Conservation (phyloP, 1,284 basidiomycete genomes). For the Trichosporon ovoides region DNA sequence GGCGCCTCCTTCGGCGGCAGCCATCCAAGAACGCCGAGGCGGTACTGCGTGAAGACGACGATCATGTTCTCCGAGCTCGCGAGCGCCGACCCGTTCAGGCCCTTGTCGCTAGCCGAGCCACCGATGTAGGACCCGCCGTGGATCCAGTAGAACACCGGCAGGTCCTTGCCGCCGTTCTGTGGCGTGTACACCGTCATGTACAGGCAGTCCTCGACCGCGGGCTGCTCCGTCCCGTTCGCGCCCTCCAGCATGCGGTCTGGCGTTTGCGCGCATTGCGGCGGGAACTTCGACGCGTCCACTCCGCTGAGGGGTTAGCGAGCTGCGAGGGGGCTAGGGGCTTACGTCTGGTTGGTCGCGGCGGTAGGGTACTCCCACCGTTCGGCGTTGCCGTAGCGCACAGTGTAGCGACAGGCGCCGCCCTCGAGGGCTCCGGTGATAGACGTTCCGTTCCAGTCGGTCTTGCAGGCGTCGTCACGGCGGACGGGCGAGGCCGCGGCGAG, state of each 20-base stretch:
- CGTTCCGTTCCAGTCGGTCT: slow-evolving; percentile 14
- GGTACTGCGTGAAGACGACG: slow-evolving; percentile 69
- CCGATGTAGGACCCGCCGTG: slow-evolving; percentile 80
- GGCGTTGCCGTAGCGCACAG: slow-evolving; percentile 33
- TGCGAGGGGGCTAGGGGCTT: slow-evolving; percentile 4
- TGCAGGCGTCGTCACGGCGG: slow-evolving; percentile 11
- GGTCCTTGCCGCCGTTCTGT: slow-evolving; percentile 30
- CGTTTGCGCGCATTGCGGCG: slow-evolving; percentile 65
- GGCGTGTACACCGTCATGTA: slow-evolving; percentile 70
- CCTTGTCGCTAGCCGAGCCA: slow-evolving; percentile 64
- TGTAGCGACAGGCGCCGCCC: slow-evolving; percentile 31
- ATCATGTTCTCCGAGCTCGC: slow-evolving; percentile 68
- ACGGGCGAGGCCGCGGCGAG: too few relatives aligned
- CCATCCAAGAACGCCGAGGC: slow-evolving; percentile 56
- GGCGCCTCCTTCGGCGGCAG: slow-evolving; percentile 54
- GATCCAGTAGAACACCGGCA: slow-evolving; percentile 65
- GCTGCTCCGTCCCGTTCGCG: background rate
- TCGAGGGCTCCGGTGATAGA: slow-evolving; percentile 8
- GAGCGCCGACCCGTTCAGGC: slow-evolving; percentile 70
- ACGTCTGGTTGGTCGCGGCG: slow-evolving; percentile 17
- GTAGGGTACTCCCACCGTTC: slow-evolving; percentile 31
- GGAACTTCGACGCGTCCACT: slow-evolving; percentile 55
- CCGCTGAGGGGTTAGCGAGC: slow-evolving; percentile 15
- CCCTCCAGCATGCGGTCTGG: background rate
- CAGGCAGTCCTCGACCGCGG: slow-evolving; percentile 64